Evolutionary conservation across 306 rosid genomes (phyloP), one percentile per base, ranked within the genome.

Genomic region (Dalbergia oliveri): DNA sequence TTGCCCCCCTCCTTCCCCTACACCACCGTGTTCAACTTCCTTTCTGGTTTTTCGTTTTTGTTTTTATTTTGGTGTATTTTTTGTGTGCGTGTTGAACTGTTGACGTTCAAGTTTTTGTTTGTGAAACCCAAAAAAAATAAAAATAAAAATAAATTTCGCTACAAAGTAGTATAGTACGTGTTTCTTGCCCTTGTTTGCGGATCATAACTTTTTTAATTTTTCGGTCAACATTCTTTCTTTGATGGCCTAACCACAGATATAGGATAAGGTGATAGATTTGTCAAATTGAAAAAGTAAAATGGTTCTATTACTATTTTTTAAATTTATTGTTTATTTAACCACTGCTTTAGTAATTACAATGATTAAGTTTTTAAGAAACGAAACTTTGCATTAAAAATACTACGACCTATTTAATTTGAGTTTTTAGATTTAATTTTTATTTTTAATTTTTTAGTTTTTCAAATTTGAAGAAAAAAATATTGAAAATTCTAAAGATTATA

Each of bases 1-100:
- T 14, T 87, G 90, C 4, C 69, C 84, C 84, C 90, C 79, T 81
- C 23, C 59, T 58, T 0, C 9, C 80, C 79, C 88, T 73, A 81
- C 88, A 87, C 75, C 70, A 41, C 54, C 66, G 47, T 73, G 78
- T 44, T 57, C 79, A 21, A 34, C 56, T 18, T n/a, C 7, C 54
- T 59, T 56, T 64, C 51, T 34, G 15, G 2, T 60, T 35, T 11
- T 57, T 18, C 37, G 0, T 10, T 51, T 35, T 41, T 26, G 31
- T 13, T 61, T 61, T 31, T 11, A 26, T 26, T 26, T 26, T 26
- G 31, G 31, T 2, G 31, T 2, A 26, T 26, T 26, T 26, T 26
- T 26, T 26, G 31, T 31, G 16, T 58, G 5, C 5, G 5, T 49
- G 5, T 13, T 49, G 9, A 37, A 43, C 1, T 2, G 10, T 51